These are phyloP conservation scores for Pezicula rhizophila DNA, from an alignment of 2,329 filamentous ascomycete genomes.

Conservation along the genomic window DNA sequence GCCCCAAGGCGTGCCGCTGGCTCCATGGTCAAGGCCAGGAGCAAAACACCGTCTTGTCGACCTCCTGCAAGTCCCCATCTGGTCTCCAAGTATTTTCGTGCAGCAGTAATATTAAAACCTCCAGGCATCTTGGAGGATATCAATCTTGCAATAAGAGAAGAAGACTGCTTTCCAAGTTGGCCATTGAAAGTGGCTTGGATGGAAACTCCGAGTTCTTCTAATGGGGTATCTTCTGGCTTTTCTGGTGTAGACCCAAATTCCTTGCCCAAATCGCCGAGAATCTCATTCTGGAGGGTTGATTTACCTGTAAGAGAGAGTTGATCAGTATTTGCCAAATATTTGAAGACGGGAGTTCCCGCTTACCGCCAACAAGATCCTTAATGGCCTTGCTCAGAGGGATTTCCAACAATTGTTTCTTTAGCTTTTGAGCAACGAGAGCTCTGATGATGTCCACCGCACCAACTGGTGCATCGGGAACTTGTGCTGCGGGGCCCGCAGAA, in stretches of 20 bases:
- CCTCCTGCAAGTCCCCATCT: conserved; percentile 84
- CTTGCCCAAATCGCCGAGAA: conserved; percentile 93
- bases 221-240: conserved; percentile 94
- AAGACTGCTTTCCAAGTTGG: conserved; percentile 93
- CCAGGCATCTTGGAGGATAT: conserved; percentile 99
- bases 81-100: conserved; percentile 90
- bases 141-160: conserved; percentile 84
- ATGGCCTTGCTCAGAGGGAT: conserved; percentile 94
- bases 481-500: conserved; percentile 77
- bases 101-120: conserved; percentile 96
- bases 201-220: conserved; percentile 88
- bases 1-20: conserved; percentile 81
- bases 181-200: conserved; percentile 99
- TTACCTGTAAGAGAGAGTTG: conserved; percentile 58
- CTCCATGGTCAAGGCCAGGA: conserved; percentile 89
- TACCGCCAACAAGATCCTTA: conserved; percentile 96
- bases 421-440: conserved; percentile 87
- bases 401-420: conserved; percentile 88
- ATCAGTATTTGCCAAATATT: conserved; percentile 9
- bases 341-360: conserved; percentile 30
- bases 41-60: conserved; percentile 82
- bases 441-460: conserved; percentile 85
- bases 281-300: conserved; percentile 97
- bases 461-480: conserved; percentile 81
- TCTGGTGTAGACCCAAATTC: conserved; percentile 98